phyloP scores from a whole-genome alignment of 2,329 filamentous ascomycete genomes.

The Apiospora phragmitis region DNA sequence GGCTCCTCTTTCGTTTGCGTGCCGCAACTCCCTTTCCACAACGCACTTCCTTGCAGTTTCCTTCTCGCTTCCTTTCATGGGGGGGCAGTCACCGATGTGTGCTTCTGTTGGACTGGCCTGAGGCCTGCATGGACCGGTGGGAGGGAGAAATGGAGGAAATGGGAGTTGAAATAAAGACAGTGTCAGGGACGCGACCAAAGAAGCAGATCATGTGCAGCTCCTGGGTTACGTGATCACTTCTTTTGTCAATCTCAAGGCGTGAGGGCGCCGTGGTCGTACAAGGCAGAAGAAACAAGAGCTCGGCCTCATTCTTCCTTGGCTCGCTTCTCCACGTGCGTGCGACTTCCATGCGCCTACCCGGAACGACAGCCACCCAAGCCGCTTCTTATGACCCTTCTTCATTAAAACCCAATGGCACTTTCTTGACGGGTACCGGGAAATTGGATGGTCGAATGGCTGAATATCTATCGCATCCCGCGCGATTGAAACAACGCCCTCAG shows the following conservation, averaged over 20 bases:
- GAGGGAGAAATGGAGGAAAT: not conserved
- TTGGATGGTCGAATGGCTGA: not conserved
- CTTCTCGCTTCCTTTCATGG: not conserved
- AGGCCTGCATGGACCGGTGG: conserved; percentile 3
- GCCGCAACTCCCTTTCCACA: not conserved
- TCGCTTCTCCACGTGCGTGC: conserved; percentile 3
- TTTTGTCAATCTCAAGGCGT: not conserved
- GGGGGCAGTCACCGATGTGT: not conserved
- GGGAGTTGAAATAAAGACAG: not conserved
- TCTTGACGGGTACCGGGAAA: not conserved
- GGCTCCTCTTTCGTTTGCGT: not conserved
- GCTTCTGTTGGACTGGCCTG: not conserved
- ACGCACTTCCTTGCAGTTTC: not conserved
- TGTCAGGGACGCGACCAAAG: not conserved
- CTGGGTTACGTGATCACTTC: not conserved
- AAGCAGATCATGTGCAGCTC: not conserved
- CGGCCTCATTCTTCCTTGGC: not conserved
- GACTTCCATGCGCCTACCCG: not conserved
- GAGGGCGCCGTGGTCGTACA: not conserved
- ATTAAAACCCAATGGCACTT: not conserved
- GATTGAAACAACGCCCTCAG: not conserved
- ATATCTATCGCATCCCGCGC: not conserved
- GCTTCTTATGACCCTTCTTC: not conserved
- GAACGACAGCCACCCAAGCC: not conserved
- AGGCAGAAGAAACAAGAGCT: not conserved